Evolutionary conservation across 2,329 filamentous ascomycete species (phyloP).

Genomic region (Calcarisporium arbuscula): DNA sequence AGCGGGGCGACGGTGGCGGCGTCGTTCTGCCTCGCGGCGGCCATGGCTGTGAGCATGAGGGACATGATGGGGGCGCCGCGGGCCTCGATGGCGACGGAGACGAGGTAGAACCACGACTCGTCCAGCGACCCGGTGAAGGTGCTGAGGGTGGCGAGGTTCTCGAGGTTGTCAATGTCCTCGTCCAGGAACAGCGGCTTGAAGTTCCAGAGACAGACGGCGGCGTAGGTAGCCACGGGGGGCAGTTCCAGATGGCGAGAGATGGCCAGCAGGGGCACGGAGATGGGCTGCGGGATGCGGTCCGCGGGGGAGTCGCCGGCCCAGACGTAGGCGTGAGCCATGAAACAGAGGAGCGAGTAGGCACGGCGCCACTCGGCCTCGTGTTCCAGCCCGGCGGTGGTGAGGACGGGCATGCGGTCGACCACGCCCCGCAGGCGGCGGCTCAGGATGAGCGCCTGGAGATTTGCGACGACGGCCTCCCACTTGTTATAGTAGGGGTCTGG

Average conservation of each 20-base stretch:
- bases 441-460: slow-evolving; percentile 80
- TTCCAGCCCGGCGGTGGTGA: slow-evolving; percentile 75
- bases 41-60: slow-evolving; percentile 81
- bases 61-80: slow-evolving; percentile 81
- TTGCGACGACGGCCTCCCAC: slow-evolving; percentile 83
- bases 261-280: slow-evolving; percentile 76
- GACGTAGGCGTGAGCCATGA: slow-evolving; percentile 92
- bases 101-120: slow-evolving; percentile 97
- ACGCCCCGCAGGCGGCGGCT: slow-evolving; percentile 76
- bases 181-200: slow-evolving; percentile 85
- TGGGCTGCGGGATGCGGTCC: slow-evolving; percentile 70
- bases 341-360: slow-evolving; percentile 83
- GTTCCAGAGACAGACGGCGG: slow-evolving; percentile 90
- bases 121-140: slow-evolving; percentile 93
- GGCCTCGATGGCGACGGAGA: slow-evolving; percentile 93
- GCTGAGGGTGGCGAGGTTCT: slow-evolving; percentile 80
- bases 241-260: slow-evolving; percentile 76
- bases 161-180: slow-evolving; percentile 73
- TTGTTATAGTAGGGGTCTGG: slow-evolving; percentile 89
- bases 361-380: slow-evolving; percentile 87
- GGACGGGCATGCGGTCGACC: slow-evolving; percentile 73
- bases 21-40: slow-evolving; percentile 68
- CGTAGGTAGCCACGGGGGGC: slow-evolving; percentile 89
- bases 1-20: slow-evolving; percentile 64
- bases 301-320: slow-evolving; percentile 85